Conservation (phyloP, 2,329 filamentous ascomycete species). For the Epichloe elymi region DNA sequence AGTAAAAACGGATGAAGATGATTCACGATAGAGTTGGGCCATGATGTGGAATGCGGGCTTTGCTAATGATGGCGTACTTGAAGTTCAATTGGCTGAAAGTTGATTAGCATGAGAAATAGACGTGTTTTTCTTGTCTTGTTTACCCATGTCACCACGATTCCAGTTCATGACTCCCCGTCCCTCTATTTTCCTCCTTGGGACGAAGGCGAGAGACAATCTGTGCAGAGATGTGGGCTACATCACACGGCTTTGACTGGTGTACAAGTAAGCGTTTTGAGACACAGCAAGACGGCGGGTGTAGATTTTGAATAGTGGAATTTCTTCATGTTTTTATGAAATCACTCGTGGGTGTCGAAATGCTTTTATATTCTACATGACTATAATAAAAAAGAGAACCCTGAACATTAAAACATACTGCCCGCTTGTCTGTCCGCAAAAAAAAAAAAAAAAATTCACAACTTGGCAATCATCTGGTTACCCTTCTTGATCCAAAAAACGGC, state of each 20-base stretch:
- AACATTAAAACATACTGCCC: conserved; percentile 1
- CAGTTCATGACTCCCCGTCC: not conserved
- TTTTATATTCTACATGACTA: conserved; percentile 12
- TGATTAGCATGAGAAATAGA: conserved; percentile 25
- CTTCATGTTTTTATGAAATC: not conserved
- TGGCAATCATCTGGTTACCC: conserved; percentile 55
- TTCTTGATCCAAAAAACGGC: conserved; percentile 57
- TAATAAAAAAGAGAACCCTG: conserved; percentile 8
- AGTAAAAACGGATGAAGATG: conserved; percentile 1
- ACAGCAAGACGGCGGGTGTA: not conserved
- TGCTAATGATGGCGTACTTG: conserved; percentile 16
- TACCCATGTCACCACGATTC: not conserved
- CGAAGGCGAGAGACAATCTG: too few species aligned
- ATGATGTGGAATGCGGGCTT: not conserved
- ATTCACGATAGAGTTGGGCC: conserved; percentile 11
- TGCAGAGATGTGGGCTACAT: too few species aligned
- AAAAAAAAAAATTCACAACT: conserved; percentile 39
- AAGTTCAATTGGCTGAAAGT: conserved; percentile 12
- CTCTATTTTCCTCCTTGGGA: too few species aligned
- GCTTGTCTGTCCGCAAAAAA: too few species aligned
- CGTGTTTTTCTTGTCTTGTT: not conserved
- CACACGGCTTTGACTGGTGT: too few species aligned
- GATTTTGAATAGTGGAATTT: not conserved
- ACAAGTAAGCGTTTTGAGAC: too few species aligned
- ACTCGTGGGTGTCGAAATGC: conserved; percentile 2